Evolutionary conservation across 2,329 filamentous ascomycete genomes (phyloP).

Genomic region (Cladosporium sp.): DNA sequence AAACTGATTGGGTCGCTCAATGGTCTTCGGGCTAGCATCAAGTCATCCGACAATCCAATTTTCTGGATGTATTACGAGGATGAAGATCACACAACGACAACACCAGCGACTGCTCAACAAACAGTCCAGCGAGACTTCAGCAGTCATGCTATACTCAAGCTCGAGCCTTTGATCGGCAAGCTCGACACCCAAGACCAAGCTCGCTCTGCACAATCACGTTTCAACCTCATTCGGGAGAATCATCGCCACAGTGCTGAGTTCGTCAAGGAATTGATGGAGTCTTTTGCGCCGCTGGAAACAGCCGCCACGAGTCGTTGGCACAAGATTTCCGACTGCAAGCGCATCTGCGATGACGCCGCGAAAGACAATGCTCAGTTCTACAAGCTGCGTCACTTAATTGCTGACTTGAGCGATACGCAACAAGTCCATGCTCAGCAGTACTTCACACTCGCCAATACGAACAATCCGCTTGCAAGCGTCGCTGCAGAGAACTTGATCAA

Average conservation of each 20-base stretch:
- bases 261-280: not conserved
- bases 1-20: too few relatives aligned
- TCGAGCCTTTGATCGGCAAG: not conserved
- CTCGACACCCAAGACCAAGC: not conserved
- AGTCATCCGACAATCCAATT: too few relatives aligned
- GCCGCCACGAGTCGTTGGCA: not conserved
- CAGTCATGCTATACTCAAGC: not conserved
- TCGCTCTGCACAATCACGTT: not conserved
- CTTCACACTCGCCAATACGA: not conserved
- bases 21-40: too few relatives aligned
- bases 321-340: not conserved
- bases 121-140: not conserved
- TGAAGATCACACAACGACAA: too few relatives aligned
- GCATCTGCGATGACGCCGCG: not conserved
- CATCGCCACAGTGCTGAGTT: not conserved
- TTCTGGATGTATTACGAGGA: too few relatives aligned
- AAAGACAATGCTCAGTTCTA: not conserved
- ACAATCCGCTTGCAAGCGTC: not conserved
- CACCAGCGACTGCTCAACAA: not conserved
- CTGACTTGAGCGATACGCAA: not conserved
- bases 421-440: not conserved
- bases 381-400: not conserved
- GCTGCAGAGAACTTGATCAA: not conserved
- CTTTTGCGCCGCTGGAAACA: not conserved
- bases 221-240: not conserved